Base-by-base conservation (phyloP, 2,329 filamentous ascomycete species). In the Periglandula ipomoeae region DNA sequence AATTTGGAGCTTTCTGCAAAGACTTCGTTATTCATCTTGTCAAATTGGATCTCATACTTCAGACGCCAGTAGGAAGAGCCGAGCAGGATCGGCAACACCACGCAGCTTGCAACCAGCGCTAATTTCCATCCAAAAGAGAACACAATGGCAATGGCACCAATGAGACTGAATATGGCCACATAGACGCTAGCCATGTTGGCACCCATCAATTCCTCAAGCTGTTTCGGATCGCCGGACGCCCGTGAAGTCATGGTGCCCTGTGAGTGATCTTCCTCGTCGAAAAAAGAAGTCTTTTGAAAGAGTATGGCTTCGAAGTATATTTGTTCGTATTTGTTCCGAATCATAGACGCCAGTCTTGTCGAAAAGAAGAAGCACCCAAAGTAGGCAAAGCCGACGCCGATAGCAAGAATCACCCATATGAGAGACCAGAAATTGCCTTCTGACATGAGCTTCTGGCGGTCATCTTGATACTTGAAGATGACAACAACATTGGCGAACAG, bases 71-170 rank as follows among this genome's bases (percentile, higher is more conserved):
- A 81, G 0, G 70, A 71, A 0, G 72, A 69, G 5, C 62, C 48
- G 3, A 79, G 54, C 40, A 72, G 67, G 20, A 80, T 59, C 0
- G 77, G 77, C 47, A 78, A 63, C 5, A 76, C 75, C 8, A 85
- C 78, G 55, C 80, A 84, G 8, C 81, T 68, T 0, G 78, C 75
- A 0, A 90, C 81, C 0, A 89, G 66, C 0, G 82, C 79, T 8
- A 91, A 71, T 61, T 89, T 90, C 87, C 87, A 90, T 1, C 84
- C 83, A 60, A 84, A 88, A 4, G 75, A 70, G 57, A 87, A 89
- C 1, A 83, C 74, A 46, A 90, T 84, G 39, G 75, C 69, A 13
- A 87, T 65, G 7, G 78, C 79, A 0, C 84, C 85, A 8, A 79
- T 57, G 3, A 90, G 65, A 44, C 78, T 84, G 59, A 87, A 83